Percentiles rank a stretch among this genome's conserved stretches.
Evolutionary conservation across 148 eudicot species (phyloP).

Genomic region (Amaranthus hypochondriacus): DNA sequence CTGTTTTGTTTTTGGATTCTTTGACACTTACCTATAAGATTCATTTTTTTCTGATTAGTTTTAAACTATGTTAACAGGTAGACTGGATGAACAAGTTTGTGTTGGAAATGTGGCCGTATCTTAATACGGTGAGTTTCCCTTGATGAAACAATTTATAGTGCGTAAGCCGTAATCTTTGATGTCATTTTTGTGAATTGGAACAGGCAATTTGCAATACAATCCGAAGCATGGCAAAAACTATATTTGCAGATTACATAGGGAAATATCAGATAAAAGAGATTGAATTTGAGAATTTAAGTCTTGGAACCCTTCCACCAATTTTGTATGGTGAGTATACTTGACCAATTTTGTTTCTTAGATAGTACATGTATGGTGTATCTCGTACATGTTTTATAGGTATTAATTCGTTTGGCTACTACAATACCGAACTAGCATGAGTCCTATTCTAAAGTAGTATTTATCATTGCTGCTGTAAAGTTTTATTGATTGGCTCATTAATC

Average conservation of each 20-base stretch:
- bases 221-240: constrained; percentile 43
- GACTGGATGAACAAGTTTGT: constrained; percentile 84
- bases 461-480: too few species aligned
- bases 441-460: too few species aligned
- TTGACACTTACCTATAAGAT: neutral
- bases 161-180: neutral
- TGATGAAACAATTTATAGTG: neutral
- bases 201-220: constrained; percentile 70
- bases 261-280: constrained; percentile 48
- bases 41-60: neutral
- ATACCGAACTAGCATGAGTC: too few species aligned
- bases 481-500: too few species aligned
- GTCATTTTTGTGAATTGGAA: neutral
- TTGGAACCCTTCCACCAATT: constrained; percentile 72
- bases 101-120: constrained; percentile 74
- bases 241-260: constrained; percentile 58
- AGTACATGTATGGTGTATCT: neutral
- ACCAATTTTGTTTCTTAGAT: neutral
- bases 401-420: too few species aligned
- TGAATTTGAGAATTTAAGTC: constrained; percentile 52
- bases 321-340: constrained; percentile 55
- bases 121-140: constrained; percentile 56
- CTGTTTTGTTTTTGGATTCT: neutral
- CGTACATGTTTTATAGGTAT: neutral
- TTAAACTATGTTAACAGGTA: constrained; percentile 43